Percentiles rank a stretch among this genome's conserved stretches.
phyloP scores from a whole-genome alignment of 306 rosid genomes.

The Astragalus membranaceus region DNA sequence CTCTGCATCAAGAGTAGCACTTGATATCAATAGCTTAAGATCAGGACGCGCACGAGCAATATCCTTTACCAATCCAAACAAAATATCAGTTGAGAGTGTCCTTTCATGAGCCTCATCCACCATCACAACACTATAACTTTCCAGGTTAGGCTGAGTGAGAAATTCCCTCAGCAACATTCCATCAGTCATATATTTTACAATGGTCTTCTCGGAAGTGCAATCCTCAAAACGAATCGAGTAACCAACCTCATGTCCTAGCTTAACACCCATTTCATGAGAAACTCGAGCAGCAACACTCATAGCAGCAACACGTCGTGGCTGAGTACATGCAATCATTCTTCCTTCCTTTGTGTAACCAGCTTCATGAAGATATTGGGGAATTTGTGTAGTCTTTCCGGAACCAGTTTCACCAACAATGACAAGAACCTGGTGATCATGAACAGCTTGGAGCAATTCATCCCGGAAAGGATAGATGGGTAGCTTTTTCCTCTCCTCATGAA shows the following conservation, averaged over 20 bases:
- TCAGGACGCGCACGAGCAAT: constrained; percentile 81
- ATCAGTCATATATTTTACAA: constrained; percentile 90
- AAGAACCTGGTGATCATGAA: constrained; percentile 79
- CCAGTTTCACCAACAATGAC: constrained; percentile 97
- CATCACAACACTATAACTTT: constrained; percentile 88
- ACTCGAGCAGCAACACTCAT: constrained; percentile 99
- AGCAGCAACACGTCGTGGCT: constrained; percentile 96
- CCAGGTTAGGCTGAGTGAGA: constrained; percentile 87
- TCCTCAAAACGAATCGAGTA: constrained; percentile 95
- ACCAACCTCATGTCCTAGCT: constrained; percentile 96
- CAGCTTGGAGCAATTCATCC: constrained; percentile 68
- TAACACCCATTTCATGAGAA: constrained; percentile 92
- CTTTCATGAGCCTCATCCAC: constrained; percentile 99
- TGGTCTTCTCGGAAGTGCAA: constrained; percentile 86
- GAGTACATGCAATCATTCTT: constrained; percentile 90
- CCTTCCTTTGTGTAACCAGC: constrained; percentile 85
- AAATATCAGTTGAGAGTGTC: constrained; percentile 89
- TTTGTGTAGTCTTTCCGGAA: constrained; percentile 91
- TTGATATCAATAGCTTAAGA: constrained; percentile 81
- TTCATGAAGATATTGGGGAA: constrained; percentile 96
- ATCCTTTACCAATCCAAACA: constrained; percentile 92
- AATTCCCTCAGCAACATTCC: constrained; percentile 90
- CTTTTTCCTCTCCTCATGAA: constrained; percentile 76
- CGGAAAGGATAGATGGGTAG: constrained; percentile 72
- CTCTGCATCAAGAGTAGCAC: constrained; percentile 93